Evolutionary conservation across 148 eudicot species (phyloP).

Genomic region (Silene latifolia): DNA sequence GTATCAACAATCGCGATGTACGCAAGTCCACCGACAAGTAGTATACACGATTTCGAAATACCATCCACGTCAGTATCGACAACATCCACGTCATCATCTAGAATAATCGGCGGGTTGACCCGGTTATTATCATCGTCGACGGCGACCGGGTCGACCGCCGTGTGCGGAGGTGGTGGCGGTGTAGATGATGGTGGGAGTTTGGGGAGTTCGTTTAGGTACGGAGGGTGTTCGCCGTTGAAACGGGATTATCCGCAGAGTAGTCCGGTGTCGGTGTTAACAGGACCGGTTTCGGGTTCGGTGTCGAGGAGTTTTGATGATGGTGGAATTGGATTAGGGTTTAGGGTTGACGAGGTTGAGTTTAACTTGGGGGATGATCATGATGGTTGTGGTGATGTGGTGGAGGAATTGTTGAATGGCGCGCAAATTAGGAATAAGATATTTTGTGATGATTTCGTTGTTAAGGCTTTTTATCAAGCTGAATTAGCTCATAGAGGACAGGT

Average conservation of each 20-base stretch:
- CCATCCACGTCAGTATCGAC: slow-evolving; percentile 45
- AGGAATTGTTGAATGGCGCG: slow-evolving; percentile 59
- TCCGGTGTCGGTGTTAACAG: slow-evolving; percentile 80
- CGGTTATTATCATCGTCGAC: slow-evolving; percentile 39
- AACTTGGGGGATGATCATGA: background rate
- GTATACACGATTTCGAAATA: slow-evolving; percentile 58
- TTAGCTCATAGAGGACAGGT: slow-evolving; percentile 99
- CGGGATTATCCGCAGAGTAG: slow-evolving; percentile 40
- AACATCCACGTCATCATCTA: slow-evolving; percentile 43
- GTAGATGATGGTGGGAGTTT: slow-evolving; percentile 1
- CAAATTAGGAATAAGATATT: slow-evolving; percentile 65
- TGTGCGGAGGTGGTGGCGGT: background rate
- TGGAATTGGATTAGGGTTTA: background rate
- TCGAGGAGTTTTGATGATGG: slow-evolving; percentile 35
- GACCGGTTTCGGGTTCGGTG: slow-evolving; percentile 37
- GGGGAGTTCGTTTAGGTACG: slow-evolving; percentile 49
- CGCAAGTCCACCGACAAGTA: slow-evolving; percentile 65
- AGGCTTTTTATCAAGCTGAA: slow-evolving; percentile 89
- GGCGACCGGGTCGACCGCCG: background rate
- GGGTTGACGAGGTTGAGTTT: slow-evolving; percentile 28
- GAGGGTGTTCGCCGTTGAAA: slow-evolving; percentile 42
- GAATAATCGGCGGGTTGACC: slow-evolving; percentile 58
- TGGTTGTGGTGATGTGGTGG: slow-evolving; percentile 32
- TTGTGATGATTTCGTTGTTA: slow-evolving; percentile 62
- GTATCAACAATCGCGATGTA: slow-evolving; percentile 81